Base-by-base conservation (phyloP, 139 green algal genomes). In the Desmodesmus armatus region DNA sequence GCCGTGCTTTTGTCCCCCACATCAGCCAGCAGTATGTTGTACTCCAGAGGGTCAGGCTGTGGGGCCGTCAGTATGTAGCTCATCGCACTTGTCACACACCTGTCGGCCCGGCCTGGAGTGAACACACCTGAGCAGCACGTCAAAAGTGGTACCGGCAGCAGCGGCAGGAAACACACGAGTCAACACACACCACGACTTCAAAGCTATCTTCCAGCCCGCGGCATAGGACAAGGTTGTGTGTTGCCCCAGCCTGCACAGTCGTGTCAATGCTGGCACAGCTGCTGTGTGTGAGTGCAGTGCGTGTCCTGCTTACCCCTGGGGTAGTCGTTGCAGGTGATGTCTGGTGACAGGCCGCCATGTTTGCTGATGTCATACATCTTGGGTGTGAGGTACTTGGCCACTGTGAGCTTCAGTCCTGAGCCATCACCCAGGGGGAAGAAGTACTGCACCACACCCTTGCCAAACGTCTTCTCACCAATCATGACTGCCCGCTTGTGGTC, bases 341-440 rank as follows among this genome's bases (percentile, higher is more conserved):
- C 87, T 21, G 90, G 88, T 13, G n/a, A 27, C 9, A 93, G 49
- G 11, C 90, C 90, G 6, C 88, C 85, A 35, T 49, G 33, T 33
- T 33, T 53, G 23, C 63, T 77, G 67, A 89, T 89, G 73, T 89
- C 84, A 37, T 91, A 84, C 21, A 9, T 47, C n/a, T 37, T 69
- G 29, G 91, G 91, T 0, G 76, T 92, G 37, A 95, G 67, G 70
- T 95, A 95, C 85, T 95, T 95, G 41, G 87, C 75, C 3, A 95
- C 92, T 11, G 93, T 96, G 9, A 96, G 82, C 53, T 93, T 92
- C n/a, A 96, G 83, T 0, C 92, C 92, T 27, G 85, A 88, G 86
- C 90, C 91, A 63, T 92, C 87, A n/a, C 72, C 60, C 82, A 94
- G 83, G 7, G 89, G 90, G 74, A 95, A 96, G 67, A 90, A 95